phyloP scores from a whole-genome alignment of 495 filamentous ascomycete species.

The Penicillium psychrofluorescens region DNA sequence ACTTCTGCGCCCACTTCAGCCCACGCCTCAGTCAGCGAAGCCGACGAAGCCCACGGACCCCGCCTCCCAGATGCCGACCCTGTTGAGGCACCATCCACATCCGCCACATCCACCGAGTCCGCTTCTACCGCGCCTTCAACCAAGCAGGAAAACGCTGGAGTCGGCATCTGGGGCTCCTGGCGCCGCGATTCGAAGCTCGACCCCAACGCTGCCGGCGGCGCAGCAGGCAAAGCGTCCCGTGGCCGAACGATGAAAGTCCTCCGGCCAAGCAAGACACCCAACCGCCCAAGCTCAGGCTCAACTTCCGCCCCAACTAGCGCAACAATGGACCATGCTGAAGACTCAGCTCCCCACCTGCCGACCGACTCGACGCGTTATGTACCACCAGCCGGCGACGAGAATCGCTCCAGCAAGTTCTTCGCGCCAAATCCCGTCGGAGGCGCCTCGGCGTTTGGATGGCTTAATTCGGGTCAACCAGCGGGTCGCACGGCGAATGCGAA shows the following conservation, averaged over 20 bases:
- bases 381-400: slow-evolving; percentile 6
- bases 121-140: slow-evolving; percentile 14
- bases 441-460: slow-evolving; percentile 95
- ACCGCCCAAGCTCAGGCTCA: slow-evolving; percentile 27
- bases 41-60: slow-evolving; percentile 32
- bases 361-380: slow-evolving; percentile 9
- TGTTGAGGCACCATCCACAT: neutral
- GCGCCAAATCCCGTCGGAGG: slow-evolving; percentile 76
- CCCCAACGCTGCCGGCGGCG: slow-evolving; percentile 28
- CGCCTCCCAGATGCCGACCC: slow-evolving; percentile 4
- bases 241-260: slow-evolving; percentile 70
- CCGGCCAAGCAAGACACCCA: slow-evolving; percentile 52
- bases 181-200: slow-evolving; percentile 49
- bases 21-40: slow-evolving; percentile 22
- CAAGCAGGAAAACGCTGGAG: slow-evolving; percentile 30
- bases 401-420: slow-evolving; percentile 43
- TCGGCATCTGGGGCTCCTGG: slow-evolving; percentile 62
- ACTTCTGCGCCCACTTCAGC: slow-evolving; percentile 17
- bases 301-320: slow-evolving; percentile 24
- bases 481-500: slow-evolving; percentile 3
- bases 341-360: slow-evolving; percentile 14
- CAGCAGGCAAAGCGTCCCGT: slow-evolving; percentile 38
- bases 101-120: slow-evolving; percentile 19
- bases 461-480: slow-evolving; percentile 41
- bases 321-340: slow-evolving; percentile 17